Conservation (phyloP, 2,329 filamentous ascomycete species). For the Aspergillus clavatus region DNA sequence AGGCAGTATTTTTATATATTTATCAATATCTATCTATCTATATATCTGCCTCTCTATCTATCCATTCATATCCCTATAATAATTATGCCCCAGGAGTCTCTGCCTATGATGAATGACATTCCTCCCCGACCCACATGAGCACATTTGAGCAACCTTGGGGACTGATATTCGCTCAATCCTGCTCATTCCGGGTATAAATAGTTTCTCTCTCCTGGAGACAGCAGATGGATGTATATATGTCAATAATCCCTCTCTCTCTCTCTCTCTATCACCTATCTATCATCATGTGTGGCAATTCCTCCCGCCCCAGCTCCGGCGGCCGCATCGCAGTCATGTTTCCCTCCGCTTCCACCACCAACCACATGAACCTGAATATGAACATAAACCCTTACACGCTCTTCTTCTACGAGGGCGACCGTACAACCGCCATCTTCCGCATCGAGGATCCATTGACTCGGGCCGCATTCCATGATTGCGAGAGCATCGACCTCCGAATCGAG, state of each 20-base stretch:
- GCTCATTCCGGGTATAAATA: too few species aligned
- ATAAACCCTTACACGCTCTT: constrained; percentile 28
- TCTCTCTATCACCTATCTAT: constrained; percentile 1
- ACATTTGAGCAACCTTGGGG: constrained; percentile 24
- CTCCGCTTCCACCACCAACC: constrained; percentile 10
- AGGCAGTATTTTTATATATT: too few species aligned
- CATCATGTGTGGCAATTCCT: constrained; percentile 45
- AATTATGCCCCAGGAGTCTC: too few species aligned
- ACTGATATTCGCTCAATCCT: neutral
- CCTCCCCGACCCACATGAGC: constrained; percentile 14
- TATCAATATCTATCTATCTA: too few species aligned
- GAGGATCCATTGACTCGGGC: constrained; percentile 19
- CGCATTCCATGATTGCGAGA: constrained; percentile 14
- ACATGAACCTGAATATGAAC: too few species aligned
- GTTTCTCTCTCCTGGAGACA: too few species aligned
- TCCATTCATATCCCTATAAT: too few species aligned
- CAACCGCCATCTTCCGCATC: constrained; percentile 26
- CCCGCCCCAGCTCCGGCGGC: constrained; percentile 43
- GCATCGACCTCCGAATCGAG: constrained; percentile 32
- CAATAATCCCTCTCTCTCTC: constrained; percentile 1
- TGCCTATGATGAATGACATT: too few species aligned
- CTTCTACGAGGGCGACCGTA: constrained; percentile 20
- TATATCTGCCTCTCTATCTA: too few species aligned
- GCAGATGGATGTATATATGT: too few species aligned
- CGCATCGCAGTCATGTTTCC: constrained; percentile 34